A percentile compares a stretch with the other conserved stretches of the same genome.
Evolutionary conservation across 2,329 filamentous ascomycete genomes (phyloP).

Genomic region (Claviceps purpurea): DNA sequence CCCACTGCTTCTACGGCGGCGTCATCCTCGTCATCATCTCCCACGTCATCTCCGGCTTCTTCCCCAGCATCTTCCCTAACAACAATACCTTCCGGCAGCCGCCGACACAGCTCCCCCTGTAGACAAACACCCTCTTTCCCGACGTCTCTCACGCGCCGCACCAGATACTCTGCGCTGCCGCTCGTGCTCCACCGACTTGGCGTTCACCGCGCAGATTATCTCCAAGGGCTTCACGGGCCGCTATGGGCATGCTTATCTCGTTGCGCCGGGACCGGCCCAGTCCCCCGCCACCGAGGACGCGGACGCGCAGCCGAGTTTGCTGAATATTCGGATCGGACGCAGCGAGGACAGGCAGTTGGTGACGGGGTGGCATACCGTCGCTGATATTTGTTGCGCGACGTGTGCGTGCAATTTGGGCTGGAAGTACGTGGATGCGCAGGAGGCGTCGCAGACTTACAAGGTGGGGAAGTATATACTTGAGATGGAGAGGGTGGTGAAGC

Average conservation of each 20-base stretch:
- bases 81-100: slow-evolving; percentile 17
- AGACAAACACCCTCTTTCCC: neutral
- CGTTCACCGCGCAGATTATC: slow-evolving; percentile 46
- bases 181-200: slow-evolving; percentile 46
- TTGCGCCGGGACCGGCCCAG: slow-evolving; percentile 26
- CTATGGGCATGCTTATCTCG: slow-evolving; percentile 50
- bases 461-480: slow-evolving; percentile 57
- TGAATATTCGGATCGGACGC: slow-evolving; percentile 42
- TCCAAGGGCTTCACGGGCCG: slow-evolving; percentile 54
- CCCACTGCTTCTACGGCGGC: slow-evolving; percentile 16
- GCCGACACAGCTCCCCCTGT: slow-evolving; percentile 9
- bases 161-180: slow-evolving; percentile 47
- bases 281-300: neutral
- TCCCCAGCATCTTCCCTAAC: slow-evolving; percentile 14
- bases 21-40: slow-evolving; percentile 11
- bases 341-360: slow-evolving; percentile 43
- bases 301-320: slow-evolving; percentile 17
- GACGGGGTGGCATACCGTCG: slow-evolving; percentile 50
- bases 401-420: slow-evolving; percentile 48
- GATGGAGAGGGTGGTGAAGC: slow-evolving; percentile 40
- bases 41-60: slow-evolving; percentile 17
- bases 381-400: slow-evolving; percentile 45
- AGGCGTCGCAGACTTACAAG: slow-evolving; percentile 50
- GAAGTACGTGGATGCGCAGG: slow-evolving; percentile 54
- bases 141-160: slow-evolving; percentile 27